Base-by-base conservation (phyloP, 768 basidiomycete species). In the Leucocoprinus birnbaumii region DNA sequence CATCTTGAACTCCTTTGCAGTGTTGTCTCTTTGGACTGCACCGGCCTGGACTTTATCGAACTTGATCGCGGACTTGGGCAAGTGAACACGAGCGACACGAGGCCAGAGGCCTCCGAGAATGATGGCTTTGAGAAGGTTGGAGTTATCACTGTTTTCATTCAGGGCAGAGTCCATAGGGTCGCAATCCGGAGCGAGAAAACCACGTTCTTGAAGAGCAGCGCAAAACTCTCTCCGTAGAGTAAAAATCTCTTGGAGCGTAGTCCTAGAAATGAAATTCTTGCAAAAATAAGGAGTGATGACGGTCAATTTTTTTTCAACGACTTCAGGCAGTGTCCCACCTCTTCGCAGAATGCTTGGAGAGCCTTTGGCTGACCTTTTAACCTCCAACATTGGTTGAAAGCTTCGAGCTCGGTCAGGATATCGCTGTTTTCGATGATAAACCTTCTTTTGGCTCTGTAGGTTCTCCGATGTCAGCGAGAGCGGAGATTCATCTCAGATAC, bases 91-190 rank as follows among this genome's bases (percentile, higher is more conserved):
- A 0, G 86, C 91, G 47, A 94, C 80, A 25, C 87, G 83, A 2
- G 92, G 93, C 82, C 91, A 94, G 19, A 96, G 77, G 1, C 92
- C 94, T 7, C 91, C 93, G 11, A 93, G 80, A 31, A 97, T 77
- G 58, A 94, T 80, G 5, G 85, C 83, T 68, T 96, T 96, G 62
- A 97, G 69, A 22, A 98, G 79, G 64, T 88, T 91, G 35, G 78
- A 74, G 61, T 91, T 84, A 1, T 71, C 62, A 55, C 80, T 80
- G 66, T 92, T 86, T 35, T 69, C 65, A 61, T 92, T 94, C 48
- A 91, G 78, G 18, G 69, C 68, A 1, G 79, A 66, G 1, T 78
- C 72, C 9, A 71, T 67, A 0, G 84, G 77, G 2, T 65, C 72
- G 10, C 79, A 75, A 22, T 71, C 67, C 1, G 72, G 62, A 1